Conservation (phyloP, 1,284 basidiomycete genomes). For the Cryptococcus jaspeensis region DNA sequence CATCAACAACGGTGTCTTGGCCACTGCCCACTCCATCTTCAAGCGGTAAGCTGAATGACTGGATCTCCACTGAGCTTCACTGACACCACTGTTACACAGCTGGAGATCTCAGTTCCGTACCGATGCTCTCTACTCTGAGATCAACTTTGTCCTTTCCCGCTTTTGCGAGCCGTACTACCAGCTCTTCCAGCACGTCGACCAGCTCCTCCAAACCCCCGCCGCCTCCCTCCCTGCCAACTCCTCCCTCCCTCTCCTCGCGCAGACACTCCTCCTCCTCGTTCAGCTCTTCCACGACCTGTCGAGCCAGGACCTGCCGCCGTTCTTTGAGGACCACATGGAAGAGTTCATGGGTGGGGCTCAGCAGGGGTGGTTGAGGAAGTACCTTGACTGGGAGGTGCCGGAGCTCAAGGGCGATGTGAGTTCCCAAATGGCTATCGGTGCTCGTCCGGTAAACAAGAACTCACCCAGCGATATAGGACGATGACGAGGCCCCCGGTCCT, state of each 20-base stretch:
- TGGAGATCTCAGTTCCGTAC: slow-evolving; percentile 91
- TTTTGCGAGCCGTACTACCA: slow-evolving; percentile 83
- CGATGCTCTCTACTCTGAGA: slow-evolving; percentile 82
- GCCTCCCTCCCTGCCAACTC: slow-evolving; percentile 48
- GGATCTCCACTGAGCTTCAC: slow-evolving; percentile 1
- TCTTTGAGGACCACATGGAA: slow-evolving; percentile 83
- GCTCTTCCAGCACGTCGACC: slow-evolving; percentile 65
- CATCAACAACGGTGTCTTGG: slow-evolving; percentile 82
- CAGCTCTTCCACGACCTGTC: slow-evolving; percentile 93
- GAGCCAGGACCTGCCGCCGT: slow-evolving; percentile 91
- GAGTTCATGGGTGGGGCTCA: slow-evolving; percentile 67
- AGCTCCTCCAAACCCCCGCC: slow-evolving; percentile 49
- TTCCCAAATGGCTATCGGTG: neutral
- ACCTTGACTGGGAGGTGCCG: slow-evolving; percentile 73
- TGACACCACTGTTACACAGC: slow-evolving; percentile 24
- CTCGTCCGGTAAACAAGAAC: slow-evolving; percentile 12
- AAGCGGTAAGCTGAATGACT: slow-evolving; percentile 53
- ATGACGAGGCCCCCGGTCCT: slow-evolving; percentile 77
- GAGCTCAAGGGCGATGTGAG: slow-evolving; percentile 70
- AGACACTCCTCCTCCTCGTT: slow-evolving; percentile 72
- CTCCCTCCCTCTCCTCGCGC: slow-evolving; percentile 57
- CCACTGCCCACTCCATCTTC: slow-evolving; percentile 96
- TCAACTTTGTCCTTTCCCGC: slow-evolving; percentile 84
- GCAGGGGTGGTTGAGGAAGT: slow-evolving; percentile 71
- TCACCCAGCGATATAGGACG: slow-evolving; percentile 58